A percentile compares a stretch with the other conserved stretches of the same genome.
These are phyloP conservation scores for Starmerella sirachaensis DNA, from an alignment of 805 yeast genomes.

Conservation along the genomic window DNA sequence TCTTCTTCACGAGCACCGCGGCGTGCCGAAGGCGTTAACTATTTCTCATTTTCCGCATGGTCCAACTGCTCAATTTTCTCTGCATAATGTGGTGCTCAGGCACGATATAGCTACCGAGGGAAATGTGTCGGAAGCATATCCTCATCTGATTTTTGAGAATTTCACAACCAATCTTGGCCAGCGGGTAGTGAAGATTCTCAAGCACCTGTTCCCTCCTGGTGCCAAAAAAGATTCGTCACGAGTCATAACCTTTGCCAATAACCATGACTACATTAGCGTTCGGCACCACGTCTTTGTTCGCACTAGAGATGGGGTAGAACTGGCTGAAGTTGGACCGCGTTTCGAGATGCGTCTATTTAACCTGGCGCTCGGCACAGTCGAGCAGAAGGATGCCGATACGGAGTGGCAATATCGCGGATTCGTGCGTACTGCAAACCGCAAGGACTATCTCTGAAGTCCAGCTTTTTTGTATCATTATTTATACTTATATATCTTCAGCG, in stretches of 20 bases:
- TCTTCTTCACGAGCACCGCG: constrained; percentile 90
- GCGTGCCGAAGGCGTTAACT: constrained; percentile 91
- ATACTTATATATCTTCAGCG: neutral
- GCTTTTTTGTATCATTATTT: neutral
- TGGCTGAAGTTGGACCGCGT: constrained; percentile 97
- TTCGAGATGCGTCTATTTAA: constrained; percentile 93
- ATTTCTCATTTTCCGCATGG: constrained; percentile 96
- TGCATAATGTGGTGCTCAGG: constrained; percentile 87
- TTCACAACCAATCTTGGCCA: constrained; percentile 71
- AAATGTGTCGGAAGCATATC: constrained; percentile 80
- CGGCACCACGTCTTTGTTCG: constrained; percentile 90
- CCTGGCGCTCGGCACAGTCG: constrained; percentile 77
- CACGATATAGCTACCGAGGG: constrained; percentile 84
- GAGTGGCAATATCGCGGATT: constrained; percentile 94
- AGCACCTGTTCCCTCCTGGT: constrained; percentile 95
- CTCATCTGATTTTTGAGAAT: constrained; percentile 87
- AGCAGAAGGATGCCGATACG: constrained; percentile 92
- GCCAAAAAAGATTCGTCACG: constrained; percentile 79
- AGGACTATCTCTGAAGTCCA: constrained; percentile 53
- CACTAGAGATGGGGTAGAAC: constrained; percentile 76
- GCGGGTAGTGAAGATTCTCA: constrained; percentile 65
- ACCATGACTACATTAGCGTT: constrained; percentile 84
- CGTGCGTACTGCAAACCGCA: constrained; percentile 89
- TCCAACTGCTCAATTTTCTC: constrained; percentile 85
- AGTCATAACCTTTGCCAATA: constrained; percentile 84